phyloP scores from a whole-genome alignment of 2,329 filamentous ascomycete species.

The Xylaria sp. region DNA sequence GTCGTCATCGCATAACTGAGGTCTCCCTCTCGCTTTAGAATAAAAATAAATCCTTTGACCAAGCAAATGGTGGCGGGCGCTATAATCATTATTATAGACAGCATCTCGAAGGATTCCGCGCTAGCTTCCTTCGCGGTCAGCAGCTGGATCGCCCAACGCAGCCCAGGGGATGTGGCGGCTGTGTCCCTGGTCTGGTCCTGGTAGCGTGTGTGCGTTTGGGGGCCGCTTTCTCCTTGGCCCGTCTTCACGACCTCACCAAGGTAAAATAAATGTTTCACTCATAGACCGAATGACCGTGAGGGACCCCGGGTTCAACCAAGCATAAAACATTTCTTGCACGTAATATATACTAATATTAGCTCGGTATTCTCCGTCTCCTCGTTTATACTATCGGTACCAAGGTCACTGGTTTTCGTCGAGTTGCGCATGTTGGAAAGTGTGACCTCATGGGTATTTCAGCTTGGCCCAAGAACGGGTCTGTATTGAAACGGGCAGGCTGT shows the following conservation, averaged over 20 bases:
- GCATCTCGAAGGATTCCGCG: not conserved
- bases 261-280: not conserved
- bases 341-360: conserved; percentile 12
- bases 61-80: not conserved
- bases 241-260: conserved; percentile 1
- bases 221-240: not conserved
- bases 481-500: not conserved
- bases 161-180: conserved; percentile 7
- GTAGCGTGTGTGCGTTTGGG: not conserved
- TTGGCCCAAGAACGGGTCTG: not conserved
- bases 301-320: not conserved
- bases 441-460: not conserved
- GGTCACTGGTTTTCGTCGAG: not conserved
- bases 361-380: not conserved
- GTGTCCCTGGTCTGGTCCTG: conserved; percentile 2
- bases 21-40: conserved; percentile 4
- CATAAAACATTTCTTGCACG: conserved; percentile 3
- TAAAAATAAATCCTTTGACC: conserved; percentile 15
- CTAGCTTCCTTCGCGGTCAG: conserved; percentile 7
- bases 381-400: not conserved
- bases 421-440: not conserved
- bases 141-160: not conserved
- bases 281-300: not conserved
- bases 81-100: not conserved
- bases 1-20: not conserved